Evolutionary conservation across 2,329 filamentous ascomycete species (phyloP).

Genomic region (Colletotrichum tropicicola): DNA sequence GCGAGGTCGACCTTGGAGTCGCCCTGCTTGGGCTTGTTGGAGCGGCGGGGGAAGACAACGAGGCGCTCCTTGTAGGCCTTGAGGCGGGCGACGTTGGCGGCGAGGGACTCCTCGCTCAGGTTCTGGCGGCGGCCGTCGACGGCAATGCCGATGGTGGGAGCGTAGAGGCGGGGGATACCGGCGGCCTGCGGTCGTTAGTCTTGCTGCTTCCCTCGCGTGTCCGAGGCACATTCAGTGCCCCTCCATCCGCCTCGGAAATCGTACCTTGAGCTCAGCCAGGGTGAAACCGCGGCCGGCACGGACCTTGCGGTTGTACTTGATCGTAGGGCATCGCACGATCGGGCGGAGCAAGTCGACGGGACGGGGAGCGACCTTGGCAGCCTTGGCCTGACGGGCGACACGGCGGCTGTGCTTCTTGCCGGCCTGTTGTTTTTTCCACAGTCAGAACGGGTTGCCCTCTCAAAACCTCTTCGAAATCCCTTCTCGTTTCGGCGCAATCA

Average conservation of each 20-base stretch:
- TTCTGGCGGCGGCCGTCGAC: slow-evolving; percentile 98
- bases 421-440: slow-evolving; percentile 64
- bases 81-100: slow-evolving; percentile 95
- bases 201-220: background rate
- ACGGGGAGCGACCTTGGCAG: slow-evolving; percentile 92
- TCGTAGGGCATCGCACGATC: slow-evolving; percentile 94
- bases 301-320: slow-evolving; percentile 99
- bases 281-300: slow-evolving; percentile 98
- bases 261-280: slow-evolving; percentile 96
- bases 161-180: slow-evolving; percentile 92
- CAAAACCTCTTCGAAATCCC: slow-evolving; percentile 34
- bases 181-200: slow-evolving; percentile 72
- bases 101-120: slow-evolving; percentile 93
- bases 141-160: slow-evolving; percentile 94
- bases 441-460: slow-evolving; percentile 33
- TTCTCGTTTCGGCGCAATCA: slow-evolving; percentile 38
- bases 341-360: slow-evolving; percentile 97
- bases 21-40: slow-evolving; percentile 92
- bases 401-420: slow-evolving; percentile 95
- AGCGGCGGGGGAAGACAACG: slow-evolving; percentile 97
- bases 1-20: slow-evolving; percentile 85
- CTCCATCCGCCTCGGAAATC: slow-evolving; percentile 32
- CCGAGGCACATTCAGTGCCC: background rate
- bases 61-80: slow-evolving; percentile 97
- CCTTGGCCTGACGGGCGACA: slow-evolving; percentile 92